Evolutionary conservation across 768 basidiomycete species (phyloP).

Genomic region (Boletus insuetus): DNA sequence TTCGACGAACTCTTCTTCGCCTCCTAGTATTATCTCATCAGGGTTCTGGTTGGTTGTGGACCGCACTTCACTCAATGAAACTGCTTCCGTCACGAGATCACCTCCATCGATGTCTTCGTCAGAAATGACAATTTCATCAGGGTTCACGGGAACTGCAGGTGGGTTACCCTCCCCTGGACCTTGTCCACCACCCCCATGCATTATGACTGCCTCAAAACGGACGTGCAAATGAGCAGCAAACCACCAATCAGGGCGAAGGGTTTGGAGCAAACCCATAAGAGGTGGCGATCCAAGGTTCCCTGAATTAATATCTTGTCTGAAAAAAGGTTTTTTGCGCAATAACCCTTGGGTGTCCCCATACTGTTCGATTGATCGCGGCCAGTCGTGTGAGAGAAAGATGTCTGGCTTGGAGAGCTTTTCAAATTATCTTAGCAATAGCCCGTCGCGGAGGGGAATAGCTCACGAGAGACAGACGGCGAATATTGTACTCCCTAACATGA

Average conservation of each 20-base stretch:
- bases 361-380: conserved; percentile 85
- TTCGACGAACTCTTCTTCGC: conserved; percentile 43
- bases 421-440: not conserved
- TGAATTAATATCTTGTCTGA: conserved; percentile 62
- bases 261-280: conserved; percentile 69
- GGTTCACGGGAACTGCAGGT: conserved; percentile 16
- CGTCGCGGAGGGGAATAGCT: conserved; percentile 12
- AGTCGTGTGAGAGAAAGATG: conserved; percentile 95
- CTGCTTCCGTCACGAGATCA: not conserved
- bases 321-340: conserved; percentile 74
- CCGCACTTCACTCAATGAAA: conserved; percentile 34
- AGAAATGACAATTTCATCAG: conserved; percentile 42
- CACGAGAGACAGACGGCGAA: conserved; percentile 75
- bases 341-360: conserved; percentile 69
- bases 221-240: conserved; percentile 91
- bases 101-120: conserved; percentile 31
- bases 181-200: conserved; percentile 35
- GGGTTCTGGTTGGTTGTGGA: conserved; percentile 37
- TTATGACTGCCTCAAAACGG: conserved; percentile 72
- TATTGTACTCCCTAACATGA: conserved; percentile 84
- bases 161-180: not conserved
- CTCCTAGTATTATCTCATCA: conserved; percentile 51
- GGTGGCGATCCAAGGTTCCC: conserved; percentile 85
- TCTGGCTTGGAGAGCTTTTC: conserved; percentile 55
- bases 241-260: conserved; percentile 82